Conservation (phyloP, 129 eudicot species). For the Pulicaria dysenterica region DNA sequence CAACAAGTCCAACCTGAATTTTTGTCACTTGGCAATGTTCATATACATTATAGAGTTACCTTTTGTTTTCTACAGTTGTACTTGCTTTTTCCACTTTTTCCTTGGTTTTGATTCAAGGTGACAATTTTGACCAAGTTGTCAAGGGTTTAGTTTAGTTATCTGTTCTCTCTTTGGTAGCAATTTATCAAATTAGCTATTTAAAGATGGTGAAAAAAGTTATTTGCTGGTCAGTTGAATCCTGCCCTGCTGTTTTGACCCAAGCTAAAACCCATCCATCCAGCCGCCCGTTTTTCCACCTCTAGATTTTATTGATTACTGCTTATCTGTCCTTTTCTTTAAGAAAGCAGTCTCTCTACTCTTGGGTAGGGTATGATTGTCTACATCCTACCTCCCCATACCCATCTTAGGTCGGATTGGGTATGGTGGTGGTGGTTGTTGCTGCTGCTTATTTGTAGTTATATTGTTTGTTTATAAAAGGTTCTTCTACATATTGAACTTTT, state of each 20-base stretch:
- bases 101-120: no score
- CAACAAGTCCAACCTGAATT: not conserved
- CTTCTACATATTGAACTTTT: conserved; percentile 1
- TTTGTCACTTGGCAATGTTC: not conserved
- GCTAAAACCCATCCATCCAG: not conserved
- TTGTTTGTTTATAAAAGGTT: conserved; percentile 5
- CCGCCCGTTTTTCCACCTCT: not conserved
- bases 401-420: no score
- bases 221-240: not conserved
- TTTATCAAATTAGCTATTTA: not conserved
- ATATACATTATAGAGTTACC: not conserved
- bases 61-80: no score
- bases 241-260: not conserved
- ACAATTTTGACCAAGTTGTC: no score
- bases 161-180: no score
- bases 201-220: not conserved
- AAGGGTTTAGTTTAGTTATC: no score
- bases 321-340: no score
- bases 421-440: not conserved
- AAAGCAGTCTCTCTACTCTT: no score
- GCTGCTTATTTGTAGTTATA: conserved; percentile 13
- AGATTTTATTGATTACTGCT: not conserved
- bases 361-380: no score
- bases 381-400: no score
- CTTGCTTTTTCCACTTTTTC: no score